Evolutionary conservation across 2,329 filamentous ascomycete species (phyloP).

Genomic region (Dendrostoma leiphaemia): DNA sequence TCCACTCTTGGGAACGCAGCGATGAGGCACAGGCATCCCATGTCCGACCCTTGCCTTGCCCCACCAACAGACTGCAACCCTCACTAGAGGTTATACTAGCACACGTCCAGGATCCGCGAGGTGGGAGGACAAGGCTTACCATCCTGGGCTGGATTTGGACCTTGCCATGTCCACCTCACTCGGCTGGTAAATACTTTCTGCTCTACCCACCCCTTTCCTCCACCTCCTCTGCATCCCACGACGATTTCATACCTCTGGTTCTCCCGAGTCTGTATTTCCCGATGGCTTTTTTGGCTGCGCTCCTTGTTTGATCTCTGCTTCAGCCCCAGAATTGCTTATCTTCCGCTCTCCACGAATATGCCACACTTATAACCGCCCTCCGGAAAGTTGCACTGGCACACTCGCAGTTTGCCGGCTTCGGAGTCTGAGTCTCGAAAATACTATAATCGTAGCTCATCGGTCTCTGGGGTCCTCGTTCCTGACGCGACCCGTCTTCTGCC

Average conservation of each 20-base stretch:
- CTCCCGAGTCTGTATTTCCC: neutral
- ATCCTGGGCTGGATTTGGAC: neutral
- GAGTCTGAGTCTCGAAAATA: neutral
- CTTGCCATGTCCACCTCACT: constrained; percentile 7
- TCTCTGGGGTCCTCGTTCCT: neutral
- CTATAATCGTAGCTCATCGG: neutral
- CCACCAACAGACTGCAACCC: too few relatives aligned
- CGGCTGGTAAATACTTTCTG: constrained; percentile 1
- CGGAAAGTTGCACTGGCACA: neutral
- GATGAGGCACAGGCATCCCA: neutral
- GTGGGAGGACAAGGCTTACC: neutral
- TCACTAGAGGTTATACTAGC: too few relatives aligned
- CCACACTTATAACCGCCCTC: neutral
- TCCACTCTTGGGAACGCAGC: neutral
- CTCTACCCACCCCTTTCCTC: constrained; percentile 11
- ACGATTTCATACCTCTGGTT: constrained; percentile 5
- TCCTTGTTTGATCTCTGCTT: constrained; percentile 11
- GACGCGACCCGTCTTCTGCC: neutral
- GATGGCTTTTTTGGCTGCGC: neutral
- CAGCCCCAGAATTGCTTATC: neutral
- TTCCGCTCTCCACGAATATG: neutral
- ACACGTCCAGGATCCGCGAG: too few relatives aligned
- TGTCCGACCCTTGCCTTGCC: neutral
- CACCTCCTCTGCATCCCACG: neutral
- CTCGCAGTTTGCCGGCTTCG: neutral